Conservation (phyloP, 768 basidiomycete genomes). For the Rhizopogon salebrosus region DNA sequence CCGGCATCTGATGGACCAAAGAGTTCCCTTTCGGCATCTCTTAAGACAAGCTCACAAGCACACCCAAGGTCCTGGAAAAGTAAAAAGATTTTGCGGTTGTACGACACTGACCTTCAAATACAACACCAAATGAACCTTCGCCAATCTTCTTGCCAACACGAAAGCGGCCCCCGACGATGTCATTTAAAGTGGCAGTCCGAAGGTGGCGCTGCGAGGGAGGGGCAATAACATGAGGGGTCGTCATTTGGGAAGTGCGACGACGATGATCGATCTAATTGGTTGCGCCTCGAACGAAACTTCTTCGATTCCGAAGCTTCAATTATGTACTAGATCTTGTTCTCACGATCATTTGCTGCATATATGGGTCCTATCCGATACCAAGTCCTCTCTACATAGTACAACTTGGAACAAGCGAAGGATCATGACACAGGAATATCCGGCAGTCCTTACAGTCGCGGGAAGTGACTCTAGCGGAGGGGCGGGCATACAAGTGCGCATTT, state of each 20-base stretch:
- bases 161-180: constrained; percentile 76
- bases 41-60: constrained; percentile 1
- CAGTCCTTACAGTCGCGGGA: constrained; percentile 70
- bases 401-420: not conserved
- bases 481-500: constrained; percentile 51
- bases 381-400: no score
- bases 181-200: constrained; percentile 57
- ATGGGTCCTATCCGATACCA: no score
- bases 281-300: no score
- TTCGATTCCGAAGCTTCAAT: no score
- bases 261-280: no score
- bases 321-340: no score
- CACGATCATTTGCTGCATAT: no score
- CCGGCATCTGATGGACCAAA: not conserved
- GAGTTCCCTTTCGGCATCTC: constrained; percentile 1
- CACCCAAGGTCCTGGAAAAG: constrained; percentile 2
- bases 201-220: constrained; percentile 69
- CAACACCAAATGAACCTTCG: constrained; percentile 97
- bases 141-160: constrained; percentile 98
- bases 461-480: constrained; percentile 81
- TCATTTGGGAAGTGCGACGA: no score
- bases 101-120: constrained; percentile 76
- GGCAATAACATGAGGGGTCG: constrained; percentile 80
- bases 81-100: not conserved
- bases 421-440: constrained; percentile 11